Percentiles rank a stretch among this genome's conserved stretches.
Evolutionary conservation across 192 early-diverging fungal species (phyloP).

Genomic region (Phlyctochytrium planicorne): DNA sequence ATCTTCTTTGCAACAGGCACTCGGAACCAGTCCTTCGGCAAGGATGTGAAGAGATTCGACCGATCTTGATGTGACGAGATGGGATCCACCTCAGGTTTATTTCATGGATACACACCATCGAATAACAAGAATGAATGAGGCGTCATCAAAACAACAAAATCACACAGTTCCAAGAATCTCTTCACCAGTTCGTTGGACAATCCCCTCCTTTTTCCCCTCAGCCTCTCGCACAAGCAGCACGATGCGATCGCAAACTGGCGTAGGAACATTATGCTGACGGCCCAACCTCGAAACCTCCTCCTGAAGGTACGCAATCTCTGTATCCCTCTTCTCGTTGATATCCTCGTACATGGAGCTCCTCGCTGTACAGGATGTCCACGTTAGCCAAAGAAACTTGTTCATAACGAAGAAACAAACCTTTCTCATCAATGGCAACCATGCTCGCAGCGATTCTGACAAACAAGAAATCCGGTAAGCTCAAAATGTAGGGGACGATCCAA

Average conservation of each 20-base stretch:
- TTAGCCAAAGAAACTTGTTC: not conserved
- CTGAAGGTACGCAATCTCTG: slow-evolving; percentile 48
- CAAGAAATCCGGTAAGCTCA: slow-evolving; percentile 34
- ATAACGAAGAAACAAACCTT: not conserved
- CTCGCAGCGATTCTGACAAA: slow-evolving; percentile 19
- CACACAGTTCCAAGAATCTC: too few species aligned
- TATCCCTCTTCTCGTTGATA: slow-evolving; percentile 28
- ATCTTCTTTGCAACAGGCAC: not conserved
- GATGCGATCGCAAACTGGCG: slow-evolving; percentile 36
- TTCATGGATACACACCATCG: too few species aligned
- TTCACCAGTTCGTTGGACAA: slow-evolving; percentile 24
- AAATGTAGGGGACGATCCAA: slow-evolving; percentile 21
- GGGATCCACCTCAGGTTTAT: too few species aligned
- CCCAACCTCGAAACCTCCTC: slow-evolving; percentile 39
- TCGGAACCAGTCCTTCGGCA: not conserved
- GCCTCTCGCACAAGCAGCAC: slow-evolving; percentile 19
- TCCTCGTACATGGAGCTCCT: slow-evolving; percentile 49
- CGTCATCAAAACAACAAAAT: too few species aligned
- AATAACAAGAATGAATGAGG: too few species aligned
- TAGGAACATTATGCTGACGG: slow-evolving; percentile 17
- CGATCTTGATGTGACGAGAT: not conserved
- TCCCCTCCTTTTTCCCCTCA: slow-evolving; percentile 20
- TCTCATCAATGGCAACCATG: slow-evolving; percentile 31
- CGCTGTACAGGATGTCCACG: slow-evolving; percentile 22
- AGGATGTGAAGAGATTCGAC: not conserved